Conservation (phyloP, 1,284 basidiomycete genomes). For the Macrocystidia cucumis region DNA sequence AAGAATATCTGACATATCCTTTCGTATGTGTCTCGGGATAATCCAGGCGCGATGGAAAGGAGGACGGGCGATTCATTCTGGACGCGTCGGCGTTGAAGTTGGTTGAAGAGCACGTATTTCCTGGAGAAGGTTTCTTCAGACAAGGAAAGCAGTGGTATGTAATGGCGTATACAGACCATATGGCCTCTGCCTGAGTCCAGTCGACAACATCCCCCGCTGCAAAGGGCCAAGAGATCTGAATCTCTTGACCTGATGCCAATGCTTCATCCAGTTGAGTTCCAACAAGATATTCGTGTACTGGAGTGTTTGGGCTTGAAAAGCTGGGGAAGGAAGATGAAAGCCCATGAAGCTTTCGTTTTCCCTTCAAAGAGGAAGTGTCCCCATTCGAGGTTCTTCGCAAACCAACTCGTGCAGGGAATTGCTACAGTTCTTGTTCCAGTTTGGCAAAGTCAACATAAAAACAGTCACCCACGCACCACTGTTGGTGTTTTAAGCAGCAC, state of each 20-base stretch:
- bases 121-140: slow-evolving; percentile 31
- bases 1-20: slow-evolving; percentile 85
- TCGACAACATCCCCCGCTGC: slow-evolving; percentile 68
- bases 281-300: slow-evolving; percentile 79
- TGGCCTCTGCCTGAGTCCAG: slow-evolving; percentile 87
- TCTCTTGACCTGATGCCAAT: slow-evolving; percentile 60
- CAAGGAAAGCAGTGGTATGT: background rate
- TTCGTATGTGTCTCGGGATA: slow-evolving; percentile 72
- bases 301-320: slow-evolving; percentile 27
- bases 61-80: slow-evolving; percentile 87
- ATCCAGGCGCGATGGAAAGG: slow-evolving; percentile 63
- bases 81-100: slow-evolving; percentile 70
- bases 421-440: slow-evolving; percentile 26
- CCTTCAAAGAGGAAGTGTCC: slow-evolving; percentile 7
- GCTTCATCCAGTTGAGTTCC: slow-evolving; percentile 80
- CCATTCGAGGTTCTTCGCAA: slow-evolving; percentile 39
- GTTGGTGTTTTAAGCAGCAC: slow-evolving; percentile 74
- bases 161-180: slow-evolving; percentile 57
- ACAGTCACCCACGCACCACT: slow-evolving; percentile 49
- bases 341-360: slow-evolving; percentile 19
- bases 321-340: slow-evolving; percentile 42
- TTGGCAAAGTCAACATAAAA: slow-evolving; percentile 3
- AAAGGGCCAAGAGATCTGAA: slow-evolving; percentile 83
- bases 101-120: slow-evolving; percentile 78
- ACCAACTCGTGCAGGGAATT: slow-evolving; percentile 71